These are phyloP conservation scores for Beta lomatogona DNA, from an alignment of 179 eudicot species.

Conservation along the genomic window DNA sequence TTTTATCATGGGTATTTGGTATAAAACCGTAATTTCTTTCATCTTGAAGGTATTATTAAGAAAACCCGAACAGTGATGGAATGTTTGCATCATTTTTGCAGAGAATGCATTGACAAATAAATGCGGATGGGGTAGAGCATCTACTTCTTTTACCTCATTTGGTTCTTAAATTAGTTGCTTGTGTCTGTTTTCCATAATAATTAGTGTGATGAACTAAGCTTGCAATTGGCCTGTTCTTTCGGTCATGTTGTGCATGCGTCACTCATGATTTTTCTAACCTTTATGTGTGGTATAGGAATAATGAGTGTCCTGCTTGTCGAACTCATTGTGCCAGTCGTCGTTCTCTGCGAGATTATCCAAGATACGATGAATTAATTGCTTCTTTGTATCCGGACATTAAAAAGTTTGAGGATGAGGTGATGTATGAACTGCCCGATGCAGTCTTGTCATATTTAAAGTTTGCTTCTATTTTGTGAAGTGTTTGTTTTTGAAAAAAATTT, in stretches of 20 bases:
- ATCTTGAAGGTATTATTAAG: too few relatives aligned
- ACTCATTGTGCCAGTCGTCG: slow-evolving; percentile 96
- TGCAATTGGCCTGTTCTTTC: not conserved
- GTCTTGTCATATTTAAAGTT: too few relatives aligned
- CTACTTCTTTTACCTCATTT: slow-evolving; percentile 12
- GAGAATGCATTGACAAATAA: slow-evolving; percentile 56
- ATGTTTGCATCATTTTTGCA: slow-evolving; percentile 79
- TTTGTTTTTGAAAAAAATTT: too few relatives aligned
- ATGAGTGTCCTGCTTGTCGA: slow-evolving; percentile 97
- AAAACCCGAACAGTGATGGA: slow-evolving; percentile 64
- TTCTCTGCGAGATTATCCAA: slow-evolving; percentile 90
- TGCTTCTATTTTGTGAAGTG: too few relatives aligned
- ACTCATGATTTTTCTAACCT: not conserved
- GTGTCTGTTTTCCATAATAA: not conserved
- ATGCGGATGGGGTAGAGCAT: slow-evolving; percentile 74
- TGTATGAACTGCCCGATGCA: too few relatives aligned
- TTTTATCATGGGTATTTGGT: too few relatives aligned
- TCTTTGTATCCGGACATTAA: slow-evolving; percentile 48
- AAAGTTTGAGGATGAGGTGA: too few relatives aligned
- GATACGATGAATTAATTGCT: slow-evolving; percentile 68
- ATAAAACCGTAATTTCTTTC: too few relatives aligned
- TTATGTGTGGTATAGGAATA: slow-evolving; percentile 55
- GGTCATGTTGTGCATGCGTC: not conserved
- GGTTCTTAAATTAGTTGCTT: not conserved
- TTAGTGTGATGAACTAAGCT: not conserved